Base-by-base conservation (phyloP, 345 rosid genomes). In the Brassica carinata region DNA sequence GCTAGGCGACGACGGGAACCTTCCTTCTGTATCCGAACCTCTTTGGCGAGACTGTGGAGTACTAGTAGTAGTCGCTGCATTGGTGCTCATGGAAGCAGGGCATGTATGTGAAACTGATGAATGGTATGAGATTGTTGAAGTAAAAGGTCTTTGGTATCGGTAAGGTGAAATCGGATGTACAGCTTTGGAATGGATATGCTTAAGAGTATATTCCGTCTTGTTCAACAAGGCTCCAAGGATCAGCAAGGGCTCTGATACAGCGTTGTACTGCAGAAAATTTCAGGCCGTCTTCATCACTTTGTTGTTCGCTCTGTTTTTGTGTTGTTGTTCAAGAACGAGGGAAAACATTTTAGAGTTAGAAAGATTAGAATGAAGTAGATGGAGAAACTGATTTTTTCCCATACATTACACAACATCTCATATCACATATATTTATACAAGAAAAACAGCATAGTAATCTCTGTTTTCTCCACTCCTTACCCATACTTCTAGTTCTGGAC, bases 1-100 rank as follows among this genome's bases (percentile, higher is more conserved):
- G 66, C 98, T 96, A 27, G 98, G 98, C 17, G 99, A 94, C 30
- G 98, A 96, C 0, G 98, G 98, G 80, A 96, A 89, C 79, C 97
- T 87, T 43, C 98, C 93, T 78, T 94, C 98, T 0, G 99, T 90
- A 53, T 96, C 97, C 2, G 97, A 94, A 34, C 92, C 91, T 79
- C 94, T 84, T 67, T 87, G 95, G 13, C 91, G 92, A 65, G 93
- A 70, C 79, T 82, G 96, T 58, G 94, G 82, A 17, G 81, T 34
- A 15, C 80, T 62, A 1, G 38, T 34, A 34, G 38, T 34, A 5
- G 7, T 34, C 1, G 38, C 7, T 5, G 38, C 38, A 34, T 34
- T 34, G 7, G 38, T 34, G 38, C 38, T 34, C 8, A 34, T 5
- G 8, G 38, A 34, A 6, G 38, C 38, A 34, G 7, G 8, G 38